Conservation (phyloP, 768 basidiomycete genomes). For the Agrocybe chaxingu region DNA sequence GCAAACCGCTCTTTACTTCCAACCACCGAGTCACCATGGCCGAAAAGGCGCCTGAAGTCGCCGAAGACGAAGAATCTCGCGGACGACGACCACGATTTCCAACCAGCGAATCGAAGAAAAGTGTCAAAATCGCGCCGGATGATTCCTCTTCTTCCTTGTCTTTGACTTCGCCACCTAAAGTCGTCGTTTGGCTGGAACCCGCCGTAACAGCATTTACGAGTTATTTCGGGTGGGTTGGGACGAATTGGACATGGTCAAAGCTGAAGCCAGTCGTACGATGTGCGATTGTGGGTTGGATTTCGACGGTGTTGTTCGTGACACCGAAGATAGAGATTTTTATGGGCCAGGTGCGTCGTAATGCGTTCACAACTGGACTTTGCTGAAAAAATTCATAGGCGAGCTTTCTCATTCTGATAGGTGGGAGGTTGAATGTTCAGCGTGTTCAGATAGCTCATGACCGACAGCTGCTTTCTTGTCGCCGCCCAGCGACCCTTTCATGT, state of each 20-base stretch:
- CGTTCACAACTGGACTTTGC: neutral
- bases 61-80: no score
- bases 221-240: conserved; percentile 47
- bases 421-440: neutral
- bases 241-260: conserved; percentile 55
- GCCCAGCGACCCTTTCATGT: conserved; percentile 65
- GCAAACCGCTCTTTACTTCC: no score
- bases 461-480: conserved; percentile 64
- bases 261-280: conserved; percentile 64
- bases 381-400: conserved; percentile 41
- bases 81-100: no score
- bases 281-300: conserved; percentile 60
- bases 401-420: conserved; percentile 65
- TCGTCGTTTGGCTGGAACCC: neutral
- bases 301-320: conserved; percentile 57
- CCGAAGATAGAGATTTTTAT: conserved; percentile 42
- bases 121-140: no score
- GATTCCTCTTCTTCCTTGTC: no score
- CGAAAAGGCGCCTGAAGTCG: no score
- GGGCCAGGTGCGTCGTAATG: conserved; percentile 47
- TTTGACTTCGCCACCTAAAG: no score
- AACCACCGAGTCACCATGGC: no score
- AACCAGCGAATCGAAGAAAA: no score
- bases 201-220: neutral
- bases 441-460: neutral